Base-by-base conservation (phyloP, 208 protist genomes). In the Cochliopodium minus region DNA sequence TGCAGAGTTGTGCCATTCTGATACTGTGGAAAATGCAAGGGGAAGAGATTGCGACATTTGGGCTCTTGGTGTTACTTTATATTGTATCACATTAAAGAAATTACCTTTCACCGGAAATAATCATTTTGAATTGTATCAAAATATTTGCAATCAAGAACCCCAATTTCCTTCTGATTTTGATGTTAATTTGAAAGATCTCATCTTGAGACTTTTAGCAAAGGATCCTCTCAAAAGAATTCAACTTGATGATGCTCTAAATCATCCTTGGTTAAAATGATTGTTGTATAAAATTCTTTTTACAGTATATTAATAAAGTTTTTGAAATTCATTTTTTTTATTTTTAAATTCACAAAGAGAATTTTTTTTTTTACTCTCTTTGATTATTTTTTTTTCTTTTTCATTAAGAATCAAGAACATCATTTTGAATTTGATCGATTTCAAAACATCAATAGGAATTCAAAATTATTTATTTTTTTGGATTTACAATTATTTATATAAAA, bases 61-160 rank as follows among this genome's bases (percentile, higher is more conserved):
- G 84, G 70, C 79, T 13, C 81, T 87, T 43, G 84, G 81, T 10
- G 65, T 90, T 50, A 88, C 84, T 13, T 58, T 90, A 22, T 90
- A 75, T 57, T 64, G 83, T 62, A 66, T 83, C 52, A 64, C 77
- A 5, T 80, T 68, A 59, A 77, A 78, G 26, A 56, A 40, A 25
- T 61, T 87, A 22, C 81, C 84, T 20, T 83, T 81, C 45, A 54
- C 35, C 4, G 57, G 59, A 5, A 30, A 33, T 11, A 66, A 42
- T 3, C 60, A 46, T 38, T 39, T 67, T 33, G 30, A 62, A 20
- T 57, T 73, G 43, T 58, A 51, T 36, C 47, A 54, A 0, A 40
- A 34, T 9, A 82, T 80, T 45, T 25, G 67, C 13, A 51, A 69
- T 45, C 28, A 43, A 15, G 61, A 67, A 17, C 39, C 78, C 23